A percentile compares a stretch with the other conserved stretches of the same genome.
phyloP scores from a whole-genome alignment of 2,329 filamentous ascomycete species.

The Aspergillus chevalieri region DNA sequence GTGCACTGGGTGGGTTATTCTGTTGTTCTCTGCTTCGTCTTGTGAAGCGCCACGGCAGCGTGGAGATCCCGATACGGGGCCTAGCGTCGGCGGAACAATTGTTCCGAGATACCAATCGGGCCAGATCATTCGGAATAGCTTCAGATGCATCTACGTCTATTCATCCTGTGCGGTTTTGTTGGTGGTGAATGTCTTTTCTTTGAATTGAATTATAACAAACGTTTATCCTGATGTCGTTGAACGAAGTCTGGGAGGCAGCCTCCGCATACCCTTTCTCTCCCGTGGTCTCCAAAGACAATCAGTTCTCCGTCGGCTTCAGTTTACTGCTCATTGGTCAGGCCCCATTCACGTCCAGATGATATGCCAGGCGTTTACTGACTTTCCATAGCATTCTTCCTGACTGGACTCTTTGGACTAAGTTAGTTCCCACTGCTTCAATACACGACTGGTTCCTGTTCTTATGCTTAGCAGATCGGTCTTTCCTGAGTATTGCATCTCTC shows the following conservation, averaged over 20 bases:
- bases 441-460: slow-evolving; percentile 6
- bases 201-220: neutral
- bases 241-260: slow-evolving; percentile 90
- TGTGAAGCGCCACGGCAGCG: slow-evolving; percentile 2
- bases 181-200: slow-evolving; percentile 1
- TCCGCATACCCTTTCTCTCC: slow-evolving; percentile 79
- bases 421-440: slow-evolving; percentile 26
- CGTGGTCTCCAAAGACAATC: slow-evolving; percentile 69
- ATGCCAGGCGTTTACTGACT: slow-evolving; percentile 8
- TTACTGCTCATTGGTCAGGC: slow-evolving; percentile 61
- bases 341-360: slow-evolving; percentile 1
- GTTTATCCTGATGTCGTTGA: slow-evolving; percentile 55
- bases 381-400: slow-evolving; percentile 56
- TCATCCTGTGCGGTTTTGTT: slow-evolving; percentile 1
- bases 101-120: slow-evolving; percentile 15
- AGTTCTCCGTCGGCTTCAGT: slow-evolving; percentile 74
- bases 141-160: slow-evolving; percentile 1
- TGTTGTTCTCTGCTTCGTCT: slow-evolving; percentile 2
- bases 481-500: slow-evolving; percentile 68
- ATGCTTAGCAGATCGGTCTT: slow-evolving; percentile 62
- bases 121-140: slow-evolving; percentile 13
- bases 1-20: neutral
- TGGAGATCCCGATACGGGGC: slow-evolving; percentile 12
- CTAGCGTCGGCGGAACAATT: slow-evolving; percentile 16
- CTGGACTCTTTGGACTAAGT: slow-evolving; percentile 83